A percentile compares a stretch with the other conserved stretches of the same genome.
phyloP scores from a whole-genome alignment of 805 yeast species.

The Torulaspora microellipsoides region DNA sequence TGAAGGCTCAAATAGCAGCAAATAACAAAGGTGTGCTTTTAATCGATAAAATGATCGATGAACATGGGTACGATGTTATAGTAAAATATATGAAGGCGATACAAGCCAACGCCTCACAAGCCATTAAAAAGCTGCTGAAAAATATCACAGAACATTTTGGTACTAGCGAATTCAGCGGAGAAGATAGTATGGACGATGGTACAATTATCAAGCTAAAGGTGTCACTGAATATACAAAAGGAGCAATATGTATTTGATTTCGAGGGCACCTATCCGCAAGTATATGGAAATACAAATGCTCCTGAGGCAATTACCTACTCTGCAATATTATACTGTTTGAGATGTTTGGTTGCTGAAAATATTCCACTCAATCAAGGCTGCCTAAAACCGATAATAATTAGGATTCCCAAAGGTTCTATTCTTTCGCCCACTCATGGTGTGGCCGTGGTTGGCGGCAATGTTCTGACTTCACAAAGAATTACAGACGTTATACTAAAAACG shows the following conservation, averaged over 20 bases:
- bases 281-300: conserved; percentile 88
- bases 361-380: conserved; percentile 93
- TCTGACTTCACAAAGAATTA: conserved; percentile 87
- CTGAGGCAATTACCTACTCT: conserved; percentile 80
- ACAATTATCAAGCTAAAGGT: conserved; percentile 57
- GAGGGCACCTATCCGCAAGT: conserved; percentile 84
- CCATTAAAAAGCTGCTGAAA: conserved; percentile 55
- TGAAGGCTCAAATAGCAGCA: conserved; percentile 84
- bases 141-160: conserved; percentile 42
- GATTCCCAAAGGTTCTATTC: conserved; percentile 56
- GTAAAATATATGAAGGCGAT: conserved; percentile 75
- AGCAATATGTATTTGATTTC: conserved; percentile 79
- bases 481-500: conserved; percentile 82
- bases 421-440: conserved; percentile 75
- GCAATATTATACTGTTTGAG: conserved; percentile 85
- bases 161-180: conserved; percentile 42
- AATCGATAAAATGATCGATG: conserved; percentile 53
- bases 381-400: conserved; percentile 66
- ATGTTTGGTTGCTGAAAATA: conserved; percentile 76
- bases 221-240: conserved; percentile 43
- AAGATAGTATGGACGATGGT: conserved; percentile 79
- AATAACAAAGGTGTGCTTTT: conserved; percentile 77
- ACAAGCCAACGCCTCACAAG: conserved; percentile 67
- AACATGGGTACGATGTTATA: conserved; percentile 56
- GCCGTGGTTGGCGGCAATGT: conserved; percentile 96